A percentile compares a stretch with the other conserved stretches of the same genome.
Evolutionary conservation across 2,329 filamentous ascomycete genomes (phyloP).

Genomic region (Ceratocystis papillata): DNA sequence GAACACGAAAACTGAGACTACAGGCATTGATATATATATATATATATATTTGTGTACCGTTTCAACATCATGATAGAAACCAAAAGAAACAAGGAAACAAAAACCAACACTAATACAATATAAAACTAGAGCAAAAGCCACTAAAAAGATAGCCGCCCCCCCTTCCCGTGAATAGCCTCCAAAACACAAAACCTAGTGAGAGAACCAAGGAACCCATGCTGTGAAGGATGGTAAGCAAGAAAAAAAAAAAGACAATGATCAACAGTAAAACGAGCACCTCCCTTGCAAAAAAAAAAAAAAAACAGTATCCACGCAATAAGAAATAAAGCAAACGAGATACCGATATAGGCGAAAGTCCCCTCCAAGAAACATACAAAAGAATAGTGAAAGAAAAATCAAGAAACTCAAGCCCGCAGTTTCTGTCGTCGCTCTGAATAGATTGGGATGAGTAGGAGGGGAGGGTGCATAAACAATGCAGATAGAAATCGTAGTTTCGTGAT

Average conservation of each 20-base stretch:
- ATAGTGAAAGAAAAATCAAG: constrained; percentile 5
- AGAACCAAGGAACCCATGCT: neutral
- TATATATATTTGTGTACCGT: neutral
- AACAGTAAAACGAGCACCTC: neutral
- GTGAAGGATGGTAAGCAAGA: neutral
- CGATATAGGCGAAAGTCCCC: neutral
- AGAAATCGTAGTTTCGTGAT: constrained; percentile 17
- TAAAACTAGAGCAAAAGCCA: neutral
- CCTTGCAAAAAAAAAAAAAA: neutral
- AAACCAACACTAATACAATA: neutral
- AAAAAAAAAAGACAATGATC: neutral
- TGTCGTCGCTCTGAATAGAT: constrained; percentile 2
- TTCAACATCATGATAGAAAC: neutral
- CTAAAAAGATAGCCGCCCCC: neutral
- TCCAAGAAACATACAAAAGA: constrained; percentile 11
- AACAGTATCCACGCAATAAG: neutral
- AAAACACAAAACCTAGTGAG: neutral
- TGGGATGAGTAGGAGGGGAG: neutral
- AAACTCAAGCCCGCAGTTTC: constrained; percentile 11
- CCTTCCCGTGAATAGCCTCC: neutral
- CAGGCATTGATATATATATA: too few relatives aligned
- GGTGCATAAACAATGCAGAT: constrained; percentile 7
- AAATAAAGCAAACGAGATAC: neutral
- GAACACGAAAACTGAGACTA: too few relatives aligned
- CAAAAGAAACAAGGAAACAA: neutral